Base-by-base conservation (phyloP, 192 early-diverging fungal species). In the Chytriomyces sp. region DNA sequence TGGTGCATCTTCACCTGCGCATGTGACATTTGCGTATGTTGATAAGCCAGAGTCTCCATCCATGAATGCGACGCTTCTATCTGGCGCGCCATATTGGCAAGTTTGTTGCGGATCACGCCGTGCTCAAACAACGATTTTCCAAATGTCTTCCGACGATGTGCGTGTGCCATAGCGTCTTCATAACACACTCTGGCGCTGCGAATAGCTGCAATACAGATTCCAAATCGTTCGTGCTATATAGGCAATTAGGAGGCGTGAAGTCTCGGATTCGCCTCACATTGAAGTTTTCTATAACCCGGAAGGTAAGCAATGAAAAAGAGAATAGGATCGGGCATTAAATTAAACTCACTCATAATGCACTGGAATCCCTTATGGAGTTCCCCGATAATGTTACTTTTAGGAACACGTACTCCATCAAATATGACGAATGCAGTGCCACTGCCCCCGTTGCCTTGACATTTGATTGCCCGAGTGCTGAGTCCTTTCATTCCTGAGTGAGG, bases 311-410 rank as follows among this genome's bases (percentile, higher is more conserved):
- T 26, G 37, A 5, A 14, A 12, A 87, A 75, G n/a, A 70, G 44
- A 52, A 87, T 76, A 41, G 78, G 14, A 61, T 26, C n/a, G 10
- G 31, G 4, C 26, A 32, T 4, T 5, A 90, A 87, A 76, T 91
- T 90, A 70, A 90, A 90, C 75, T 91, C 90, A 59, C 74, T 79
- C 80, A 90, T 82, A 73, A 90, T 85, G 26, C 90, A 87, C 53
- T 78, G 84, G 81, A 91, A 88, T 30, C 89, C 89, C 57, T 83
- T 55, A 31, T 80, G 80, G 77, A 89, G 87, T 66, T 79, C 75
- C 25, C 89, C 89, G 39, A 91, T 76, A 38, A 91, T 63, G 74
- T 91, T 90, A 60, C 89, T 87, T 30, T 83, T 86, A 28, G 89
- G 89, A 8, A 91, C 89, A 70, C 88, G 87, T 49, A 91, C 89